Conservation (phyloP, 768 basidiomycete species). For the Fistulinella prunicolor region DNA sequence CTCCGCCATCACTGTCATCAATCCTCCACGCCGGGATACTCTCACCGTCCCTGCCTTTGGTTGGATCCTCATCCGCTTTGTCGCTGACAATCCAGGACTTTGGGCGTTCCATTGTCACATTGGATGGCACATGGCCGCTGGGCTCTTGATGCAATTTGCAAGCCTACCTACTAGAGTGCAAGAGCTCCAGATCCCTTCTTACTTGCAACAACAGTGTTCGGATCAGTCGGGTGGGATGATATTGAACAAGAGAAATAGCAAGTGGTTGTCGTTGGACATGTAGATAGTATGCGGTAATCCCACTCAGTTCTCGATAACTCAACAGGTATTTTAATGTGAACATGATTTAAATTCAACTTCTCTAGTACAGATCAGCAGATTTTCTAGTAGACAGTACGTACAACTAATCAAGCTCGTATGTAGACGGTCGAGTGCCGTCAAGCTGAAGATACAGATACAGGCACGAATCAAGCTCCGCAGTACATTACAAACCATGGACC, state of each 20-base stretch:
- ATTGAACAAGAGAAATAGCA: slow-evolving; percentile 16
- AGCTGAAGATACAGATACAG: not conserved
- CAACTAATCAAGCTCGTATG: not conserved
- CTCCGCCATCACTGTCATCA: slow-evolving; percentile 30
- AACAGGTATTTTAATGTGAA: not conserved
- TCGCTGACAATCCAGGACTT: slow-evolving; percentile 43
- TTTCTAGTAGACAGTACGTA: not conserved
- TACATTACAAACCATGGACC: slow-evolving; percentile 22
- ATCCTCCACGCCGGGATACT: slow-evolving; percentile 43
- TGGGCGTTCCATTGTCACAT: slow-evolving; percentile 48
- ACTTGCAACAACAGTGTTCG: slow-evolving; percentile 33
- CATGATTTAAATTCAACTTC: not conserved
- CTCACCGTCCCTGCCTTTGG: slow-evolving; percentile 38
- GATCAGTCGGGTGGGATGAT: slow-evolving; percentile 29
- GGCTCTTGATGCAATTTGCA: slow-evolving; percentile 41
- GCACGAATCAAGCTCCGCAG: not conserved
- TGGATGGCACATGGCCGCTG: slow-evolving; percentile 40
- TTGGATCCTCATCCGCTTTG: slow-evolving; percentile 38
- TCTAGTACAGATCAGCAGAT: not conserved
- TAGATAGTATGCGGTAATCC: not conserved
- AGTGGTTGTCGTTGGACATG: slow-evolving; percentile 18
- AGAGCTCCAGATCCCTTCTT: slow-evolving; percentile 34
- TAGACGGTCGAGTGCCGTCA: slow-evolving; percentile 3
- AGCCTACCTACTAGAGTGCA: slow-evolving; percentile 36
- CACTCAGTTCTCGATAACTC: too few species aligned